Conservation (phyloP, 108 stramenopile species). For the Fragilariopsis cylindrus region DNA sequence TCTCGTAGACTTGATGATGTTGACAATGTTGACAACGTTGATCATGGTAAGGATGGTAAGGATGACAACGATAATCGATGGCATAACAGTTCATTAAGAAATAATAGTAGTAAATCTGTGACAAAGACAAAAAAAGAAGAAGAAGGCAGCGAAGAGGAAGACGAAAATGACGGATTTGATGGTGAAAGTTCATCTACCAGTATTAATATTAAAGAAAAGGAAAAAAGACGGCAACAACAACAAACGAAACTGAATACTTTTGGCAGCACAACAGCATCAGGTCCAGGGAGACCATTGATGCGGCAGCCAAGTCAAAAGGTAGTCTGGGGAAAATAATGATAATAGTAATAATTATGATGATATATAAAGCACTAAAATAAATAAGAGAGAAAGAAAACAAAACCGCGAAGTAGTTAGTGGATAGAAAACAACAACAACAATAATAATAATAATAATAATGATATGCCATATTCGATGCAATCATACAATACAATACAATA, state of each 20-base stretch:
- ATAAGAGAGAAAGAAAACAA: too few species aligned
- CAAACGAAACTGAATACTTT: neutral
- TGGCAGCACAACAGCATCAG: neutral
- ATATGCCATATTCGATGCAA: neutral
- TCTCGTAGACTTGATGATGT: too few species aligned
- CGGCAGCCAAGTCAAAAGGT: slow-evolving; percentile 14
- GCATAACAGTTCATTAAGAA: too few species aligned
- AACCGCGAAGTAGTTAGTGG: too few species aligned
- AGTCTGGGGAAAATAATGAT: slow-evolving; percentile 16
- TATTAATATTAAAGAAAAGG: neutral
- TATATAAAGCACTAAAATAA: too few species aligned
- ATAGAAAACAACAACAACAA: too few species aligned
- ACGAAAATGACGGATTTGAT: neutral
- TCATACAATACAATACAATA: neutral
- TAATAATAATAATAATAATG: too few species aligned
- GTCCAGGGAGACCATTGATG: slow-evolving; percentile 8
- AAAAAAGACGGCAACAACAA: neutral
- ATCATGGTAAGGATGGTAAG: too few species aligned
- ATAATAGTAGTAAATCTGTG: too few species aligned
- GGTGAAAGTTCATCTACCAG: neutral
- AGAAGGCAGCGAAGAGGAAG: neutral
- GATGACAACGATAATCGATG: too few species aligned
- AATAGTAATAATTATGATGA: neutral
- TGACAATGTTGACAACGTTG: too few species aligned
- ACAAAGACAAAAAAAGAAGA: too few species aligned